phyloP scores from a whole-genome alignment of 768 basidiomycete species.

The Suillus plorans region DNA sequence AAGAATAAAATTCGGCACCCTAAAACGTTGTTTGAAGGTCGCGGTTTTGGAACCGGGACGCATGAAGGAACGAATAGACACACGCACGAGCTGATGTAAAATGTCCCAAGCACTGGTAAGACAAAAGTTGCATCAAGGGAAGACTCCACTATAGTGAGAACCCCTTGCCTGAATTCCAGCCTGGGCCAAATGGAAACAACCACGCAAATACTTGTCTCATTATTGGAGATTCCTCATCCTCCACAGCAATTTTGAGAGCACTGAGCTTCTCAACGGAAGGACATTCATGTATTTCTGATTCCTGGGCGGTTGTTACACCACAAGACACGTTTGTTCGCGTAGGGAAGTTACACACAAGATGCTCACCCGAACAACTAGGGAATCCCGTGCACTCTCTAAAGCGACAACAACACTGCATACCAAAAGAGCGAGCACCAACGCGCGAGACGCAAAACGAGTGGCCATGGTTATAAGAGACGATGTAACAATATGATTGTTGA shows the following conservation, averaged over 20 bases:
- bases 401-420: slow-evolving; percentile 19
- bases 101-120: slow-evolving; percentile 74
- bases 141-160: slow-evolving; percentile 4
- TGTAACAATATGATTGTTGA: neutral
- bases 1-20: slow-evolving; percentile 92
- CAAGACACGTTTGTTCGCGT: slow-evolving; percentile 14
- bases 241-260: slow-evolving; percentile 58
- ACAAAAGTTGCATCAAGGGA: slow-evolving; percentile 10
- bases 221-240: slow-evolving; percentile 65
- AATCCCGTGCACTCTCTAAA: slow-evolving; percentile 19
- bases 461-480: slow-evolving; percentile 18
- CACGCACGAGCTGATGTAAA: slow-evolving; percentile 94
- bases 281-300: slow-evolving; percentile 44
- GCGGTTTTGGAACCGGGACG: slow-evolving; percentile 14
- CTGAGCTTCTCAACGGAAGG: slow-evolving; percentile 46
- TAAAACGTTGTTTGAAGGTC: slow-evolving; percentile 34
- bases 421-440: slow-evolving; percentile 46
- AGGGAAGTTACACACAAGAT: slow-evolving; percentile 9
- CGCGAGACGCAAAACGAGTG: slow-evolving; percentile 13
- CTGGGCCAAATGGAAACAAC: slow-evolving; percentile 89
- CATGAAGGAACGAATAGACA: slow-evolving; percentile 11
- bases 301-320: slow-evolving; percentile 28
- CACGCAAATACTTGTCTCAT: slow-evolving; percentile 78
- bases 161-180: slow-evolving; percentile 70
- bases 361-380: slow-evolving; percentile 32